Base-by-base conservation (phyloP, 2,329 filamentous ascomycete species). In the Leptographium lundbergii region DNA sequence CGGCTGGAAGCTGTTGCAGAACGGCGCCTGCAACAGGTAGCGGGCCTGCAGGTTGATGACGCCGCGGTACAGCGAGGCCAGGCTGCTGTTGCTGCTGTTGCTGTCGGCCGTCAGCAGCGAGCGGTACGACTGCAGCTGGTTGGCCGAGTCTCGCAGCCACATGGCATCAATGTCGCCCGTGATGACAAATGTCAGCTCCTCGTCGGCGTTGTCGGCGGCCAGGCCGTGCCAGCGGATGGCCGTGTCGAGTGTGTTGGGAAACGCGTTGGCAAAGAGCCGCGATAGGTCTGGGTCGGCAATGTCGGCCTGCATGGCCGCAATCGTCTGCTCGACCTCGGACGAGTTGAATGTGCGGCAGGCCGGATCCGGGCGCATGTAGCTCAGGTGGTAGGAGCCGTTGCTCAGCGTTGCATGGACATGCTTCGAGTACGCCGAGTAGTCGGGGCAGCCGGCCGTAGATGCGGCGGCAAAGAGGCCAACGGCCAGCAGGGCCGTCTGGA, bases 1-100 rank as follows among this genome's bases (percentile, higher is more conserved):
- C 0, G 92, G 89, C 69, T 96, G 91, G 73, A 96, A 97, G 45
- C 91, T 89, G 71, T 96, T 96, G 78, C 92, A 97, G 74, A 91
- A 92, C 1, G 92, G 91, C 9, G 80, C 79, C 13, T 78, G 77
- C 57, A 82, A 75, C 56, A 91, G 73, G 69, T 89, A 90, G 59
- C 87, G 80, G 7, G 85, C 80, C 67, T 91, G 88, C 1, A 90
- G 79, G 69, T 91, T 91, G 69, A 91, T 88, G 34, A 85, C 84
- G 32, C 88, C 88, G 29, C 87, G 80, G 71, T 83, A 90, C 6
- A 91, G 74, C 57, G 81, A 81, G 32, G 86, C 86, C 47, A 91
- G 74, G 5, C 80, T 82, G 65, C 82, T 73, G n/a, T 17, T 4
- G 42, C 42, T n/a, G 42, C 75, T 75, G 32, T 71, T 70, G 59